phyloP scores from a whole-genome alignment of 768 basidiomycete species.

The Tylopilus plumbeoviolaceoides region DNA sequence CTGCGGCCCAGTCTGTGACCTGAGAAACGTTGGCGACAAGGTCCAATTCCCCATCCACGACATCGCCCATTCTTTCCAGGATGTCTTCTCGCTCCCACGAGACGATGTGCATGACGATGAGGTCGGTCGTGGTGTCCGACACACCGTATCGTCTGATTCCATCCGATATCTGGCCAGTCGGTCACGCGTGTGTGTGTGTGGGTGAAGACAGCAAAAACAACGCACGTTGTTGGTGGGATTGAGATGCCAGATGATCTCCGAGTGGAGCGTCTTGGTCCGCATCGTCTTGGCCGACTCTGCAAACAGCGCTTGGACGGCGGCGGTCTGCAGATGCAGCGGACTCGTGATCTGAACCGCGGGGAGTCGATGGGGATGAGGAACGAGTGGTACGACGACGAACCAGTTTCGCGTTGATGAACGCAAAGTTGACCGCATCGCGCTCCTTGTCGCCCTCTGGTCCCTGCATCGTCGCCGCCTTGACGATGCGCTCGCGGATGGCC shows the following conservation, averaged over 20 bases:
- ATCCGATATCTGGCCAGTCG: conserved; percentile 68
- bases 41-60: conserved; percentile 56
- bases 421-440: conserved; percentile 80
- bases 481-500: conserved; percentile 58
- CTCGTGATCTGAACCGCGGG: conserved; percentile 85
- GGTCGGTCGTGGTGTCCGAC: conserved; percentile 55
- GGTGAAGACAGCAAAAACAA: background rate
- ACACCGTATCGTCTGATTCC: conserved; percentile 84
- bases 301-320: conserved; percentile 77
- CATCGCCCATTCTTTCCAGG: conserved; percentile 47
- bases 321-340: conserved; percentile 74
- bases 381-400: conserved; percentile 42
- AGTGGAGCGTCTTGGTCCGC: conserved; percentile 84
- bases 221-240: conserved; percentile 84
- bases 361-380: conserved; percentile 3
- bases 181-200: background rate
- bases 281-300: conserved; percentile 55
- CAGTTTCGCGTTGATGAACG: conserved; percentile 82
- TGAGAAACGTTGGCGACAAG: conserved; percentile 41
- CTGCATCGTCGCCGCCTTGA: conserved; percentile 59
- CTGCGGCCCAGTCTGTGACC: conserved; percentile 64
- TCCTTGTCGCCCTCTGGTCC: conserved; percentile 63
- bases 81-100: conserved; percentile 40
- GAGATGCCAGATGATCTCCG: conserved; percentile 84
- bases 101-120: conserved; percentile 71